A percentile compares a stretch with the other conserved stretches of the same genome.
Conservation (phyloP, 2,329 filamentous ascomycete genomes). For the Trichoderma aggressivum region DNA sequence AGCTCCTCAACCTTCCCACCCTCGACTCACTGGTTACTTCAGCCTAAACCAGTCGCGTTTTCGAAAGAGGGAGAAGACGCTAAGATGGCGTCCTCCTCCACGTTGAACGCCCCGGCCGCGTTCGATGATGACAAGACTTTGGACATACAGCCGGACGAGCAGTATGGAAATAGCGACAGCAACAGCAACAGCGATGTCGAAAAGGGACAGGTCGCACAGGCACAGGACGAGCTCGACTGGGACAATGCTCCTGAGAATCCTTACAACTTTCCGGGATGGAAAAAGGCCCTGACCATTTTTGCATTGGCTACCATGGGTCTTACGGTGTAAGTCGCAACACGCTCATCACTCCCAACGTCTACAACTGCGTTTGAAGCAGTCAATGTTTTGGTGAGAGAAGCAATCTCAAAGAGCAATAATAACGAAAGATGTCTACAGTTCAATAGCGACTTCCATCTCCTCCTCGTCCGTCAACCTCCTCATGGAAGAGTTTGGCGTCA, state of each 20-base stretch:
- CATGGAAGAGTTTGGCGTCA: conserved; percentile 51
- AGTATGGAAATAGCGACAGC: neutral
- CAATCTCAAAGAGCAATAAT: neutral
- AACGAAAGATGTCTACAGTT: conserved; percentile 33
- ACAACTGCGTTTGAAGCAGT: neutral
- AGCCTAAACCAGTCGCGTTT: neutral
- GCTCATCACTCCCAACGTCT: neutral
- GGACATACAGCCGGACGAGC: neutral
- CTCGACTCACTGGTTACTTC: neutral
- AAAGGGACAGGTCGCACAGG: neutral
- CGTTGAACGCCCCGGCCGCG: neutral
- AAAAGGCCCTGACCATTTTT: conserved; percentile 39
- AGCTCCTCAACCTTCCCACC: neutral
- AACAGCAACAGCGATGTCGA: conserved; percentile 13
- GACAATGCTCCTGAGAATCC: conserved; percentile 37
- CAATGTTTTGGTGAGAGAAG: neutral
- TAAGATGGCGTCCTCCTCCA: neutral
- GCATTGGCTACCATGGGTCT: conserved; percentile 41
- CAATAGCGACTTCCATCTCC: conserved; percentile 53
- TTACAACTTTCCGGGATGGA: conserved; percentile 47
- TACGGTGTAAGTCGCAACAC: conserved; percentile 34
- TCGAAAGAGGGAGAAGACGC: neutral
- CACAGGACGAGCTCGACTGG: neutral
- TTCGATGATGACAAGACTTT: conserved; percentile 3
- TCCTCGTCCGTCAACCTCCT: conserved; percentile 46